Percentiles rank a stretch among this genome's conserved stretches.
These are phyloP conservation scores for Myriosclerotinia curreyana DNA, from an alignment of 2,329 filamentous ascomycete genomes.

Conservation along the genomic window DNA sequence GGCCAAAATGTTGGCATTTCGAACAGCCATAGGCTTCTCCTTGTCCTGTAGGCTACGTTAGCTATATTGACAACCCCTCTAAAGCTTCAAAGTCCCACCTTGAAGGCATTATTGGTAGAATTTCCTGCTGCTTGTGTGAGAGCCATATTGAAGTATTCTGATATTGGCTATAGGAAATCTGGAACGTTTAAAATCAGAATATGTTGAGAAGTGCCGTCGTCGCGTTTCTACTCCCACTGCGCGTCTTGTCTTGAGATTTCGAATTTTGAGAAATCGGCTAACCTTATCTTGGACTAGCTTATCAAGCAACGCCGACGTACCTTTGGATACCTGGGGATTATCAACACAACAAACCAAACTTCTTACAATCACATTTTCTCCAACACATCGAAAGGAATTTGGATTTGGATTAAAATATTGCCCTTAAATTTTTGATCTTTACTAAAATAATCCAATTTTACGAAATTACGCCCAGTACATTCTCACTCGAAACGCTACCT, in stretches of 20 bases:
- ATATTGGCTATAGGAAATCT: conserved; percentile 23
- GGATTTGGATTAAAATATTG: not conserved
- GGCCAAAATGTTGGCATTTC: conserved; percentile 94
- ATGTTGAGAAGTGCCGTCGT: conserved; percentile 23
- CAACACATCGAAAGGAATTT: not conserved
- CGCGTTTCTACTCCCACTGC: conserved; percentile 22
- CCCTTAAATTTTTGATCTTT: not conserved
- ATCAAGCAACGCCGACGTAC: conserved; percentile 22
- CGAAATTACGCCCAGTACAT: not conserved
- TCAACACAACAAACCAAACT: conserved; percentile 21
- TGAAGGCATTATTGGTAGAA: conserved; percentile 64
- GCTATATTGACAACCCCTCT: conserved; percentile 27
- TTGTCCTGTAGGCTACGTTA: conserved; percentile 56
- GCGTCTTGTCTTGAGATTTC: conserved; percentile 20
- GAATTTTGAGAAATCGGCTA: conserved; percentile 21
- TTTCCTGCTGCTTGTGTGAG: conserved; percentile 39
- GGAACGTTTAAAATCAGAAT: conserved; percentile 15
- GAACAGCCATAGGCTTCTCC: conserved; percentile 98
- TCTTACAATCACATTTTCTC: conserved; percentile 10
- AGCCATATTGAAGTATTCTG: conserved; percentile 47
- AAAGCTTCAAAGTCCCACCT: conserved; percentile 38
- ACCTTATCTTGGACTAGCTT: conserved; percentile 22
- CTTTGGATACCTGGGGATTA: conserved; percentile 24
- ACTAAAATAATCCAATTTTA: not conserved
- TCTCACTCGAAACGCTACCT: not conserved